A percentile compares a stretch with the other conserved stretches of the same genome.
These are phyloP conservation scores for Sporobolomyces pararoseus DNA, from an alignment of 768 basidiomycete species.

Conservation along the genomic window DNA sequence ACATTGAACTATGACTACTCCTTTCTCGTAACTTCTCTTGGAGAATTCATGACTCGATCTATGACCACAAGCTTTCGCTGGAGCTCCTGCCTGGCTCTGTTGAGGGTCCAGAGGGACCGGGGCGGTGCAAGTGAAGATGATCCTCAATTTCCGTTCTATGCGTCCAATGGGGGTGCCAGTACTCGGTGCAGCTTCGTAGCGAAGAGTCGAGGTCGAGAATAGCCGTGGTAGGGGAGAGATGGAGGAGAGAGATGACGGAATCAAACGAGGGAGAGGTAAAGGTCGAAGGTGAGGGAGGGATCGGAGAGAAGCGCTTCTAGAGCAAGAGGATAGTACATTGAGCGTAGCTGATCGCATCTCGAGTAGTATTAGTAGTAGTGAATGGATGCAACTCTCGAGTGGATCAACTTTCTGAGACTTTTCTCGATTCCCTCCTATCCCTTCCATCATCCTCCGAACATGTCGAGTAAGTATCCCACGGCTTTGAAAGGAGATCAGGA, in stretches of 20 bases:
- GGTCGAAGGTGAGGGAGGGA: neutral
- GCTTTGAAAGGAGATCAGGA: neutral
- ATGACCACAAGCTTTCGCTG: constrained; percentile 56
- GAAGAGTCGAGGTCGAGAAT: neutral
- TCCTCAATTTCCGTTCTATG: constrained; percentile 61
- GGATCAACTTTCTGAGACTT: no score
- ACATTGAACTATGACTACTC: constrained; percentile 87
- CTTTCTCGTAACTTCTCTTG: constrained; percentile 74
- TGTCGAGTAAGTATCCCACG: neutral
- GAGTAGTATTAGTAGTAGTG: no score
- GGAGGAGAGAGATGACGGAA: neutral
- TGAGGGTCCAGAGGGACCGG: constrained; percentile 45
- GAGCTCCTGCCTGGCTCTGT: constrained; percentile 14
- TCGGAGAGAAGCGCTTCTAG: neutral
- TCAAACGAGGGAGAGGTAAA: neutral
- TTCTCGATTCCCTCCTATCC: no score
- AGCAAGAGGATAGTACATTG: no score
- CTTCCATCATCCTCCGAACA: no score
- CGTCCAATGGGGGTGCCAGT: constrained; percentile 36
- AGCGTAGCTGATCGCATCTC: no score
- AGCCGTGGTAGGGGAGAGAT: neutral
- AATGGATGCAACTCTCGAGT: no score
- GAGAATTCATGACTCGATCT: constrained; percentile 87
- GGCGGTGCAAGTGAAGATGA: constrained; percentile 85
- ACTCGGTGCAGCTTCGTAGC: neutral